Percentiles rank a stretch among this genome's conserved stretches.
phyloP scores from a whole-genome alignment of 2,329 filamentous ascomycete genomes.

The Exophiala lecanii-corni region DNA sequence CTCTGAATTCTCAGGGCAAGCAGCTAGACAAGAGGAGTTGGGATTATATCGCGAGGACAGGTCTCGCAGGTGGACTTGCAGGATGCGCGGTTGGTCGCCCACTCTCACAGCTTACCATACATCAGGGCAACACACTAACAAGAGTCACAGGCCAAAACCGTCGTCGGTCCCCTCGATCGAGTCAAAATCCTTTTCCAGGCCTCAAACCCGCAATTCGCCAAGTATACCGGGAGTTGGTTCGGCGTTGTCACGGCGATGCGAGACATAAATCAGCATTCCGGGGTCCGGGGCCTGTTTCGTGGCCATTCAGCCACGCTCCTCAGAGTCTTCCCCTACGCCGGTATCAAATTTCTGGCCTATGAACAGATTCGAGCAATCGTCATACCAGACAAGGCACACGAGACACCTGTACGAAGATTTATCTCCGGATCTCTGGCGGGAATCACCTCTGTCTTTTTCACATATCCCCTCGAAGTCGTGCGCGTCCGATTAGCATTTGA shows the following conservation, averaged over 20 bases:
- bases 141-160: conserved; percentile 82
- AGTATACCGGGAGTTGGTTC: conserved; percentile 85
- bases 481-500: conserved; percentile 92
- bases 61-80: conserved; percentile 81
- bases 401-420: conserved; percentile 70
- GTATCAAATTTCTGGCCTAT: conserved; percentile 96
- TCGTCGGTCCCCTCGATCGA: conserved; percentile 91
- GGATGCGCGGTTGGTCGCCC: conserved; percentile 78
- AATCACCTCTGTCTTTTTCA: conserved; percentile 89
- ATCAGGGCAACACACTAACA: no score
- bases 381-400: conserved; percentile 66
- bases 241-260: conserved; percentile 77
- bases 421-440: conserved; percentile 52
- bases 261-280: conserved; percentile 75
- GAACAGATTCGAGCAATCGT: conserved; percentile 83
- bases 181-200: conserved; percentile 99
- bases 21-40: conserved; percentile 65
- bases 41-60: conserved; percentile 79
- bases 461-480: conserved; percentile 90
- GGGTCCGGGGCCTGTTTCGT: conserved; percentile 73
- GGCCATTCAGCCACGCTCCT: conserved; percentile 92
- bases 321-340: conserved; percentile 94
- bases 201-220: conserved; percentile 86
- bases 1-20: conserved; percentile 31
- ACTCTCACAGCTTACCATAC: no score